Base-by-base conservation (phyloP, 495 filamentous ascomycete genomes). In the Aspergillus indologenus region DNA sequence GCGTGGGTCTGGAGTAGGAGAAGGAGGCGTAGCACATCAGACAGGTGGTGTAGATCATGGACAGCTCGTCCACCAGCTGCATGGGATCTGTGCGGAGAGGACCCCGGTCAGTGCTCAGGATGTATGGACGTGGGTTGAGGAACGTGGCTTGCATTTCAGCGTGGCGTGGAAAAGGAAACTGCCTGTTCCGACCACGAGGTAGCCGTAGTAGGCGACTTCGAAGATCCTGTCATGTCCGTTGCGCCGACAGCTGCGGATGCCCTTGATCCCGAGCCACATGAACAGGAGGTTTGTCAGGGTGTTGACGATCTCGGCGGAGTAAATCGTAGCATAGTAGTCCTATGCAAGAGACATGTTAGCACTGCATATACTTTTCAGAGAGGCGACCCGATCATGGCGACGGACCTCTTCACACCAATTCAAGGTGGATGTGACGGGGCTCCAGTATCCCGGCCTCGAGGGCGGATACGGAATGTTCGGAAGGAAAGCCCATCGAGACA, bases 31-130 rank as follows among this genome's bases (percentile, higher is more conserved):
- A 96, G 71, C 80, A 87, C 88, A 96, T 95, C n/a, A 96, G 72
- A 62, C 89, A 95, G 8, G 93, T 95, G 1, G 93, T 96, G 69
- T 98, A 98, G 26, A 98, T 96, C 94, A 98, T 98, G 59, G 87
- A 90, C 8, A 97, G 82, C 73, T 98, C 94, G 66, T 98, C 94
- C 34, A 97, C 88, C 17, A 98, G 84, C 68, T 98, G 94, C 94
- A 96, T 96, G 1, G 92, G 91, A 74, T 98, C 92, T 96, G 70
- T 55, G 53, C 40, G 22, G 15, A 22, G n/a, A 21, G 44, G 21
- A 17, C 46, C 18, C 4, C 52, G 44, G 68, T 68, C 47, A 73
- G 67, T 31, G 57, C 15, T 56, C 31, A 21, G 2, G 20, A 23
- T 3, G 29, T 21, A 11, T 42, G 6, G 4, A 46, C 1, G 3